Conservation (phyloP, 306 rosid species). For the Coriaria nepalensis region DNA sequence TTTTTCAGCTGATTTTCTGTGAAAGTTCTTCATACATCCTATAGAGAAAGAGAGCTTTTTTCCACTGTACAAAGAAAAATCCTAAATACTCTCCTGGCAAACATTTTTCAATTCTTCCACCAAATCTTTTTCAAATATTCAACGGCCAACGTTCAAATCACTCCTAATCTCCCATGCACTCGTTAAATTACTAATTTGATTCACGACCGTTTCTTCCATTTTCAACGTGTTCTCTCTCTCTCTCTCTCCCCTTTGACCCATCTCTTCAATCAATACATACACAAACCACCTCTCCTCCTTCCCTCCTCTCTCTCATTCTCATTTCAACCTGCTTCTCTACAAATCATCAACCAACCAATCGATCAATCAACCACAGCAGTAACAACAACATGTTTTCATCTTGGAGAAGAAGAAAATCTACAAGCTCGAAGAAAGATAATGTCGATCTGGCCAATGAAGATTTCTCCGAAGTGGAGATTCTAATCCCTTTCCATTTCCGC, state of each 20-base stretch:
- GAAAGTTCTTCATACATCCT: too few relatives aligned
- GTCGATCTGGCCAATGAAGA: constrained; percentile 8
- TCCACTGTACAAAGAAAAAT: too few relatives aligned
- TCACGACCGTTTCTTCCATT: background rate
- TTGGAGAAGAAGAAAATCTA: constrained; percentile 42
- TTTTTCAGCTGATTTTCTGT: too few relatives aligned
- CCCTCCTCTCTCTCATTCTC: constrained; percentile 8
- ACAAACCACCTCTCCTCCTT: background rate
- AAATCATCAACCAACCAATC: too few relatives aligned
- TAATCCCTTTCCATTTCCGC: constrained; percentile 47
- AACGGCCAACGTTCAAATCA: constrained; percentile 59
- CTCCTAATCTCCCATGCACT: background rate
- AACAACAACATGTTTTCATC: constrained; percentile 39
- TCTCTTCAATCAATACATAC: background rate
- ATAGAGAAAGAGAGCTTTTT: too few relatives aligned
- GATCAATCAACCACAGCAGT: too few relatives aligned
- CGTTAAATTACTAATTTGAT: background rate
- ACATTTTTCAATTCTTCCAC: too few relatives aligned
- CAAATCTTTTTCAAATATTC: constrained; percentile 20
- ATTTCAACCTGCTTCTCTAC: background rate
- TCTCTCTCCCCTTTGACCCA: constrained; percentile 13
- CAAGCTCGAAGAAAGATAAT: constrained; percentile 19
- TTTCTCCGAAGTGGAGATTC: constrained; percentile 30
- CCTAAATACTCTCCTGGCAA: too few relatives aligned
- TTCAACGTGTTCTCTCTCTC: constrained; percentile 25